A percentile compares a stretch with the other conserved stretches of the same genome.
phyloP scores from a whole-genome alignment of 768 basidiomycete species.

The Dentipellis sp. region DNA sequence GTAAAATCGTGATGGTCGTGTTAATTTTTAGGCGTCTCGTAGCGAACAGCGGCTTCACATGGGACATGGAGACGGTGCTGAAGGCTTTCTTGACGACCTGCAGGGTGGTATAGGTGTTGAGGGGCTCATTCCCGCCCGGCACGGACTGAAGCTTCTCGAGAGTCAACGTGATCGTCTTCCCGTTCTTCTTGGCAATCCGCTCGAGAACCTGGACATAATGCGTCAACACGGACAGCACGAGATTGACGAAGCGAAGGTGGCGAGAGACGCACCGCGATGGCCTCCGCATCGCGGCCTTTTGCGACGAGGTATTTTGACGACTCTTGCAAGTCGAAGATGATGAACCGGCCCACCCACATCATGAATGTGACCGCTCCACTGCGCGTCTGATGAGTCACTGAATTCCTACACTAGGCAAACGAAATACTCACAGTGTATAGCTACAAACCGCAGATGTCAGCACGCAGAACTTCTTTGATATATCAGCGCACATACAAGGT shows the following conservation, averaged over 20 bases:
- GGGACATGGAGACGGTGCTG: conserved; percentile 12
- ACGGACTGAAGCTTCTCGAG: conserved; percentile 32
- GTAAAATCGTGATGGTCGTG: conserved; percentile 24
- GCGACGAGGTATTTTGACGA: conserved; percentile 53
- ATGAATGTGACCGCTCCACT: conserved; percentile 41
- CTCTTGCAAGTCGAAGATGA: conserved; percentile 51
- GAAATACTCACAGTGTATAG: background rate
- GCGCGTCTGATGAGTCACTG: background rate
- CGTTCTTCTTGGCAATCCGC: conserved; percentile 39
- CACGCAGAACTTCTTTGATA: no score
- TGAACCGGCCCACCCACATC: conserved; percentile 45
- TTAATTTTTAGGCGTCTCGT: conserved; percentile 34
- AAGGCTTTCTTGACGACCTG: background rate
- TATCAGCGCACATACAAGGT: conserved; percentile 27
- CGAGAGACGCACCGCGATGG: conserved; percentile 20
- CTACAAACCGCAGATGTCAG: background rate
- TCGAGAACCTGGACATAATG: conserved; percentile 31
- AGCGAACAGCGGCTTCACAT: conserved; percentile 40
- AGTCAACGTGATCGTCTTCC: conserved; percentile 34
- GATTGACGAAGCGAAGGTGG: no score
- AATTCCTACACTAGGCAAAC: background rate
- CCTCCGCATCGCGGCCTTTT: conserved; percentile 48
- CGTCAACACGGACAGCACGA: background rate
- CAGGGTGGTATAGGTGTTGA: conserved; percentile 6
- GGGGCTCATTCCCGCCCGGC: conserved; percentile 12